A percentile compares a stretch with the other conserved stretches of the same genome.
Conservation (phyloP, 495 filamentous ascomycete species). For the Aspergillus steynii region DNA sequence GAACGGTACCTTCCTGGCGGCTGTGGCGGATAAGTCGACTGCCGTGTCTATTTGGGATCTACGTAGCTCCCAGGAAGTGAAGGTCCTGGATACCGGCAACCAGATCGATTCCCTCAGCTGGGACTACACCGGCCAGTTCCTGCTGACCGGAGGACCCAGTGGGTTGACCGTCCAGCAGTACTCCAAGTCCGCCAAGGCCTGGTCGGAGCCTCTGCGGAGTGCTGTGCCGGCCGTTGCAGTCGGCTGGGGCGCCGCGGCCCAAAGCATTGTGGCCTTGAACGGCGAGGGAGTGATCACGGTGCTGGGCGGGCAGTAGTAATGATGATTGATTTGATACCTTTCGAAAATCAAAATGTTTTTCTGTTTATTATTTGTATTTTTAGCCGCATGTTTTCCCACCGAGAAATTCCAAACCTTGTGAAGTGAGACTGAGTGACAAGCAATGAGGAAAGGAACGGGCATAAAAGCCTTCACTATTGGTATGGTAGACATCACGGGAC, state of each 20-base stretch:
- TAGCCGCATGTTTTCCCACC: slow-evolving; percentile 14
- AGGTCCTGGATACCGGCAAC: slow-evolving; percentile 80
- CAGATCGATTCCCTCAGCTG: slow-evolving; percentile 71
- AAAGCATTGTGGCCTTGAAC: slow-evolving; percentile 71
- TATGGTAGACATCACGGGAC: background rate
- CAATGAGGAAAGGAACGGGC: no score
- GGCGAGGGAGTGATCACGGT: slow-evolving; percentile 72
- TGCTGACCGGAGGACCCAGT: slow-evolving; percentile 76
- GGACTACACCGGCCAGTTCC: slow-evolving; percentile 95
- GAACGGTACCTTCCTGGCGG: slow-evolving; percentile 95
- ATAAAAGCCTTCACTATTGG: background rate
- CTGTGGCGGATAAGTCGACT: slow-evolving; percentile 68
- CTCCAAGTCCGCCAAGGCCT: slow-evolving; percentile 75
- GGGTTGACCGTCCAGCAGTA: slow-evolving; percentile 88
- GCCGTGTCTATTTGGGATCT: slow-evolving; percentile 87
- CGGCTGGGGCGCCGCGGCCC: slow-evolving; percentile 75
- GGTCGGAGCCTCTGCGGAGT: slow-evolving; percentile 81
- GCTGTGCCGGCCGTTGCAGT: slow-evolving; percentile 72
- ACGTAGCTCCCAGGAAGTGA: slow-evolving; percentile 73
- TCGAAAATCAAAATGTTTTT: slow-evolving; percentile 22
- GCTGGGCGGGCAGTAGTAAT: slow-evolving; percentile 49
- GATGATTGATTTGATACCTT: slow-evolving; percentile 25
- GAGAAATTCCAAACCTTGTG: no score
- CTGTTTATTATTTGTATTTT: slow-evolving; percentile 24
- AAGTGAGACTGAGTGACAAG: background rate